Conservation (phyloP, 768 basidiomycete genomes). For the Lentinula detonsa region DNA sequence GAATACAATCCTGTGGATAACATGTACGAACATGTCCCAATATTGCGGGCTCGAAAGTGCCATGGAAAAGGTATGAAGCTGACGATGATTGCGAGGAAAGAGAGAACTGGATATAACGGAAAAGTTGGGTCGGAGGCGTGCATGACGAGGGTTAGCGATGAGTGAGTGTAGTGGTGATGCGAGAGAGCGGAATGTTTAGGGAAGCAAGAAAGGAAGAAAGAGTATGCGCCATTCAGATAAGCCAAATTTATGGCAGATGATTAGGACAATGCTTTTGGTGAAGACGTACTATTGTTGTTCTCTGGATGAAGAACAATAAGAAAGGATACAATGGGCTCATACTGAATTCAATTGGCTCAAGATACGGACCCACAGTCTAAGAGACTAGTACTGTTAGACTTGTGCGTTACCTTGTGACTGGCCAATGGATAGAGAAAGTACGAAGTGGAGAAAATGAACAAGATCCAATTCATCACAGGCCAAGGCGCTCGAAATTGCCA, state of each 20-base stretch:
- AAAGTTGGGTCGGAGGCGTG: slow-evolving; percentile 7
- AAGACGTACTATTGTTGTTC: neutral
- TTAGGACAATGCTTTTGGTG: neutral
- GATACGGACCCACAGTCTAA: neutral
- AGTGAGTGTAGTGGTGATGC: neutral
- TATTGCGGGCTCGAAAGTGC: slow-evolving; percentile 36
- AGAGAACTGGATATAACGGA: slow-evolving; percentile 18
- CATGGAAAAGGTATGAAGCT: slow-evolving; percentile 34
- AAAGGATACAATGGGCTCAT: neutral
- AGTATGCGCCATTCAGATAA: neutral
- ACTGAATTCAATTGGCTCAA: neutral
- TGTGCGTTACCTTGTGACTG: neutral
- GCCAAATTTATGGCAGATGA: neutral
- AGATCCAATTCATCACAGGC: too few relatives aligned
- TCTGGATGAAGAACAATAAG: neutral
- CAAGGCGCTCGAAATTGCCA: neutral
- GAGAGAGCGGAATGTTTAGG: neutral
- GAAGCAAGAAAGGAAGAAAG: neutral
- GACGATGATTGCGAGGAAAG: slow-evolving; percentile 31
- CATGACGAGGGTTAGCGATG: neutral
- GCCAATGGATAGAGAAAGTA: too few relatives aligned
- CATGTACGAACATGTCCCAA: slow-evolving; percentile 35
- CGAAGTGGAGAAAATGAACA: too few relatives aligned
- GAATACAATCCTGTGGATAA: slow-evolving; percentile 27
- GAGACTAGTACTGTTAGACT: neutral